Base-by-base conservation (phyloP, 2,329 filamentous ascomycete species). In the Fusarium floridanum region DNA sequence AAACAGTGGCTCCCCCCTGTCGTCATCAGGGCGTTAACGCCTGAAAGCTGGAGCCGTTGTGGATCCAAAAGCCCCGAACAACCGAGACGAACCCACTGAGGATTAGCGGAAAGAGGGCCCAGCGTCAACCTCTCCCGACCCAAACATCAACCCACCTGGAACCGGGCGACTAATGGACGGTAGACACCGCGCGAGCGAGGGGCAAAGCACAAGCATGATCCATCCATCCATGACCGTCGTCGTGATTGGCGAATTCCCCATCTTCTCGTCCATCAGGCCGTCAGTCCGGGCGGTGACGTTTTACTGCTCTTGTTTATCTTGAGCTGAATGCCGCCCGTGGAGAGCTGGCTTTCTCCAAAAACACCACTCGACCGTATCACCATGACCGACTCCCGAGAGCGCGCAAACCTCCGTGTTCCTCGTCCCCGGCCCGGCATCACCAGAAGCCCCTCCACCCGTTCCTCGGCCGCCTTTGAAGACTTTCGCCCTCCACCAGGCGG, bases 391-490 rank as follows among this genome's bases (percentile, higher is more conserved):
- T 68, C 78, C 32, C 75, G 75, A 64, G 72, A 76, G 48, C 48
- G 48, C 48, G 48, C 48, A 59, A 81, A 78, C 61, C 76, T 82
- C 66, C 80, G 80, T 48, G 71, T 80, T 61, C 80, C 77, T 65
- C 80, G 78, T 43, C 64, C 53, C 60, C 74, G 79, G 34, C 57
- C 78, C 53, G 71, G 68, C 50, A 41, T 62, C 65, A 71, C 67
- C 6, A 72, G 75, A 36, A 73, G 73, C 60, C 72, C 80, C 22
- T 78, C 80, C 37, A 68, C 70, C 24, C 80, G 79, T 41, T 77
- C 76, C 22, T 77, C 79, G 29, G 71, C 69, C n/a, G 68, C 59
- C 34, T 60, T 69, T 16, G 78, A 79, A 32, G 78, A 79, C 57
- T 32, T 57, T 29, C 78, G 77, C 4, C 68, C 67, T 16, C 71